These are phyloP conservation scores for Penicillium decumbens DNA, from an alignment of 2,329 filamentous ascomycete genomes.

Conservation along the genomic window DNA sequence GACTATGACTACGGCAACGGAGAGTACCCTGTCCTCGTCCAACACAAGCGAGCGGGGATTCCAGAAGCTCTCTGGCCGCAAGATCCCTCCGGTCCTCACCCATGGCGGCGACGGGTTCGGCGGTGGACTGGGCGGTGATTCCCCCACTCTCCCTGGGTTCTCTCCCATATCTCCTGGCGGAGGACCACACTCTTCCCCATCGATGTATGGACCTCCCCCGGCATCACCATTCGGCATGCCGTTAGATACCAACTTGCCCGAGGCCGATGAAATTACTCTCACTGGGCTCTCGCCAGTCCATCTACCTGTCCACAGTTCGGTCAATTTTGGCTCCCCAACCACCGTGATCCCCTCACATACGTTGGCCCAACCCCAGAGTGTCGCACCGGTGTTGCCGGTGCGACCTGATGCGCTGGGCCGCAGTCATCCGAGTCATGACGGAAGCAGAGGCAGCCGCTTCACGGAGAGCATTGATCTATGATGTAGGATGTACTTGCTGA, in stretches of 20 bases:
- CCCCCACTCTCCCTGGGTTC: slow-evolving; percentile 28
- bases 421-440: slow-evolving; percentile 41
- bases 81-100: slow-evolving; percentile 45
- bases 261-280: slow-evolving; percentile 32
- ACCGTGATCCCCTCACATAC: slow-evolving; percentile 26
- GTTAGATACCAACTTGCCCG: slow-evolving; percentile 30
- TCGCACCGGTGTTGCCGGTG: slow-evolving; percentile 23
- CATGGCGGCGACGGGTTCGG: slow-evolving; percentile 47
- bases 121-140: slow-evolving; percentile 31
- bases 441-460: slow-evolving; percentile 46
- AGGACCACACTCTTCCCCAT: slow-evolving; percentile 18
- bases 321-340: slow-evolving; percentile 24
- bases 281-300: slow-evolving; percentile 43
- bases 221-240: slow-evolving; percentile 28
- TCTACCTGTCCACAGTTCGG: slow-evolving; percentile 39
- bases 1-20: slow-evolving; percentile 33
- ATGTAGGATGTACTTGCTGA: slow-evolving; percentile 8
- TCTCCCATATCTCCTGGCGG: slow-evolving; percentile 24
- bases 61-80: slow-evolving; percentile 48
- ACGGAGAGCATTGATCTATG: slow-evolving; percentile 35
- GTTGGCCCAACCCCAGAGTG: slow-evolving; percentile 25
- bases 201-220: slow-evolving; percentile 27
- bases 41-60: slow-evolving; percentile 45
- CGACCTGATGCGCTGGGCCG: slow-evolving; percentile 41
- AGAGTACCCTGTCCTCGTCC: slow-evolving; percentile 32